Percentiles rank a stretch among this genome's conserved stretches.
phyloP scores from a whole-genome alignment of 2,329 filamentous ascomycete species.

The Aspergillus fijiensis region DNA sequence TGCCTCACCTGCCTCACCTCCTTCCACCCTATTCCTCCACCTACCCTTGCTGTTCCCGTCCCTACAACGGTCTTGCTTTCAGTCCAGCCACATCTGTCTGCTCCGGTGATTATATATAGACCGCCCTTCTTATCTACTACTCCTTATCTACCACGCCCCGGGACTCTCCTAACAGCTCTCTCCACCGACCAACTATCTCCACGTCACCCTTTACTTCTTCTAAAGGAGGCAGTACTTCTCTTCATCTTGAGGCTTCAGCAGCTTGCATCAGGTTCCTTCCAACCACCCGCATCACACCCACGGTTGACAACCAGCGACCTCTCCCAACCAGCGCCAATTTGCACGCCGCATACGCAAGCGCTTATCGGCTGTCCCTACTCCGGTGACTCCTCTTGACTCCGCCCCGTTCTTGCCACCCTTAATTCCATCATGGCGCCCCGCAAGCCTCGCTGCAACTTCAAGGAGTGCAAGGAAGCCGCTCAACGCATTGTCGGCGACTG shows the following conservation, averaged over 20 bases:
- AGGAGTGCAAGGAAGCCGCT: constrained; percentile 81
- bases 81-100: not conserved
- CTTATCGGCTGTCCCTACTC: constrained; percentile 13
- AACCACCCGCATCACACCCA: constrained; percentile 1
- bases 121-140: constrained; percentile 7
- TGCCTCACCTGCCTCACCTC: not conserved
- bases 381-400: constrained; percentile 15
- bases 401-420: constrained; percentile 12
- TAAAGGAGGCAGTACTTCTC: not conserved
- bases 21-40: not conserved
- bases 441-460: constrained; percentile 75
- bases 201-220: constrained; percentile 2
- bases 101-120: constrained; percentile 1
- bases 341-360: constrained; percentile 1
- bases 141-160: constrained; percentile 4
- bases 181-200: constrained; percentile 1
- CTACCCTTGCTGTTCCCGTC: not conserved
- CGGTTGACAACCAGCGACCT: not conserved
- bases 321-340: not conserved
- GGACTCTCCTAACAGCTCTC: constrained; percentile 1
- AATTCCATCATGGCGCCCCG: constrained; percentile 48
- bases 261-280: not conserved
- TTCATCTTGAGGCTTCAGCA: not conserved
- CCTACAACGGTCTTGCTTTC: not conserved
- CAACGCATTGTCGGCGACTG: constrained; percentile 96